Conservation (phyloP, 225 moss, liverwort and hornwort species). For the Physcomitrellopsis africana region DNA sequence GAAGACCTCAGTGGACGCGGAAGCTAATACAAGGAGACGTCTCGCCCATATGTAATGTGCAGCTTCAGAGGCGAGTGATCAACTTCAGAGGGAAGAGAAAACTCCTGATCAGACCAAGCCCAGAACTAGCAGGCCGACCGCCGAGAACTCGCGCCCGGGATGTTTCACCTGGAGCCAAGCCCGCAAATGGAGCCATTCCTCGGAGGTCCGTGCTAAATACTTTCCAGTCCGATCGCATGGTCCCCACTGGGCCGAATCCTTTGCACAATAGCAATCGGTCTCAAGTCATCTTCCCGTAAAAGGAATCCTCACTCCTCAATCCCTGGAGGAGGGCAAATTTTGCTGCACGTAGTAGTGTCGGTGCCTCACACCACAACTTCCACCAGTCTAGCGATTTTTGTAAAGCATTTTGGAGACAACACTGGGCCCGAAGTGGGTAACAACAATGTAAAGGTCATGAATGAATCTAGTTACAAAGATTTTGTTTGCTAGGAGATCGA, state of each 20-base stretch:
- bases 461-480: background rate
- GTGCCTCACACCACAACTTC: background rate
- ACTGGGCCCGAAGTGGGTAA: background rate
- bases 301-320: background rate
- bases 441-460: background rate
- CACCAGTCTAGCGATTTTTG: background rate
- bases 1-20: slow-evolving; percentile 26
- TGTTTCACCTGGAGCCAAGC: background rate
- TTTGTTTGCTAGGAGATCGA: background rate
- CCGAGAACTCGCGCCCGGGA: background rate
- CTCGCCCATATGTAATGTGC: background rate
- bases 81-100: slow-evolving; percentile 17
- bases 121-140: background rate
- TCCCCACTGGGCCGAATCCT: slow-evolving; percentile 64
- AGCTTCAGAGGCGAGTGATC: background rate
- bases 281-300: slow-evolving; percentile 49
- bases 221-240: slow-evolving; percentile 64
- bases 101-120: background rate
- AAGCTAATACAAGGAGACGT: slow-evolving; percentile 31
- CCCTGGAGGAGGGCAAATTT: too few species aligned
- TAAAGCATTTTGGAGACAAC: background rate
- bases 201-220: slow-evolving; percentile 38
- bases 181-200: background rate
- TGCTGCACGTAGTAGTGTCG: too few species aligned
- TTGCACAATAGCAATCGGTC: slow-evolving; percentile 71